Evolutionary conservation across 495 filamentous ascomycete genomes (phyloP), one percentile per base, ranked within the genome.

Genomic region (Pyronema omphalodes): DNA sequence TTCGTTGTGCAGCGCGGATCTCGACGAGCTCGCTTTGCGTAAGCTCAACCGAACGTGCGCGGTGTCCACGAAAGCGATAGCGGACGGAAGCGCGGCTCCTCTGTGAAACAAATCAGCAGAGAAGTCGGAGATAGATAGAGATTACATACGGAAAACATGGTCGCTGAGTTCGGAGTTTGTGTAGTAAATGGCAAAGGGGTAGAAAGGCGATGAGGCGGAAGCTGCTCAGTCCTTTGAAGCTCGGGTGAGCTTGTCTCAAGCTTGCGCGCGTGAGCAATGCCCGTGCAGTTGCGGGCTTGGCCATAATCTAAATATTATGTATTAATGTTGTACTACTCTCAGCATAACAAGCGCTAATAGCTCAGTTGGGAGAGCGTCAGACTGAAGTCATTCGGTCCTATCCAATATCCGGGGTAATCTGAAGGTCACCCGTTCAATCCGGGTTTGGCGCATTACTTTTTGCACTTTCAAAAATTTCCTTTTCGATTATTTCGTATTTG

Each of bases 1-100:
- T 98, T 14, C 91, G 77, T 67, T 98, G 91, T 4, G 88, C 83
- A 0, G 89, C 89, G 54, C 89, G 86, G 60, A 96, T 83, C 66
- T 96, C 89, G 51, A 94, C 84, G 9, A 98, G 77, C 70, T 98
- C 91, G 57, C 79, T 71, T 12, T 77, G 71, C 5, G 87, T 91
- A 45, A 94, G 75, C 17, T 89, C 72, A 6, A 93, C 85, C 35
- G 82, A 84, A 44, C 84, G 78, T 47, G 88, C 88, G 37, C 88
- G 80, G 73, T 94, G 88, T 58, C 83, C 47, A 12, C 47, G 47
- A 34, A 35, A 50, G 47, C 29, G 47, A 34, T 50, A 50, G 47
- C 47, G 47, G 47, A 50, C 9, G 8, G 47, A 50, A 7, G 47
- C 47, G 47, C 36, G 8, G 18, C 23, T 9, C 47, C 36, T 29